A percentile compares a stretch with the other conserved stretches of the same genome.
Conservation (phyloP, 495 filamentous ascomycete genomes). For the Annulohypoxylon maeteangense region DNA sequence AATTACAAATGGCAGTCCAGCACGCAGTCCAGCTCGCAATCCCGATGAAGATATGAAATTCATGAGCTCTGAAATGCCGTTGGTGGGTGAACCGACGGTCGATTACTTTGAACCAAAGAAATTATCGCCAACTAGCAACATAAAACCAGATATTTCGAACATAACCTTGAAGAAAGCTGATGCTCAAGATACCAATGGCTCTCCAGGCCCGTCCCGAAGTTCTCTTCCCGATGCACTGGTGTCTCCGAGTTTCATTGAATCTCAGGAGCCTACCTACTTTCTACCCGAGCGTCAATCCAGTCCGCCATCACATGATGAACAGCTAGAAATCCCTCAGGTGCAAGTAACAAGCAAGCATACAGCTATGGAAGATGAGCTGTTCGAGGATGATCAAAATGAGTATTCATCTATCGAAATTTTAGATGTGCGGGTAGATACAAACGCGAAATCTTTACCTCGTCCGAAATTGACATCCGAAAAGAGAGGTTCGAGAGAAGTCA, state of each 20-base stretch:
- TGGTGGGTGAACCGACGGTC: not conserved
- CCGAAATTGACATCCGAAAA: constrained; percentile 11
- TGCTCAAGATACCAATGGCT: not conserved
- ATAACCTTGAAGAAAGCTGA: not conserved
- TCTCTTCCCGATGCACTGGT: constrained; percentile 46
- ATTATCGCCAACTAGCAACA: not conserved
- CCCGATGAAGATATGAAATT: not conserved
- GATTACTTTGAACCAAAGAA: constrained; percentile 10
- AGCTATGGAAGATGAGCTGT: constrained; percentile 59
- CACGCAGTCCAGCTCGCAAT: constrained; percentile 43
- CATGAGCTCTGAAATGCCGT: not conserved
- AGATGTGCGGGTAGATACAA: constrained; percentile 54
- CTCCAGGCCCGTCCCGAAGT: constrained; percentile 29
- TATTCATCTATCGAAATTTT: constrained; percentile 52
- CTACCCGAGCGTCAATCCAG: constrained; percentile 18
- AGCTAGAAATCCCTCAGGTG: constrained; percentile 45
- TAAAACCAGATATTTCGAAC: not conserved
- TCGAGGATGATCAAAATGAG: constrained; percentile 56
- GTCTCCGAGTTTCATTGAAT: constrained; percentile 28
- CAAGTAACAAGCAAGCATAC: constrained; percentile 60
- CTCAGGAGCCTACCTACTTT: not conserved
- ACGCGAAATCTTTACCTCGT: constrained; percentile 50
- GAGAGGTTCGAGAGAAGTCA: constrained; percentile 34
- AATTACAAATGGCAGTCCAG: constrained; percentile 66
- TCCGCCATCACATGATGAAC: constrained; percentile 8